These are phyloP conservation scores for Fraxinus paxiana DNA, from an alignment of 305 asterid species.

Conservation along the genomic window DNA sequence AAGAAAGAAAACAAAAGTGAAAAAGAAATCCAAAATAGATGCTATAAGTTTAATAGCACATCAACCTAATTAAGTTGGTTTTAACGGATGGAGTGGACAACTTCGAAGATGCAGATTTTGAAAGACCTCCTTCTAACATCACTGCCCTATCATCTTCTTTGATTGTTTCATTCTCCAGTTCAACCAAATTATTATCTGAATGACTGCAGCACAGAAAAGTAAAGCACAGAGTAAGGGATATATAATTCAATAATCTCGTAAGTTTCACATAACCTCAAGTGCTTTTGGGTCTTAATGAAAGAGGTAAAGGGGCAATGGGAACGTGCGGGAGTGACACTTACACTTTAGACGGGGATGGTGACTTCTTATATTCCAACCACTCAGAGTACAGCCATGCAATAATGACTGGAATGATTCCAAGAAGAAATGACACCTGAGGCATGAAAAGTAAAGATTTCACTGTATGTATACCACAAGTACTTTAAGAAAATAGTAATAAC, in stretches of 20 bases:
- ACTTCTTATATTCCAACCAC: slow-evolving; percentile 68
- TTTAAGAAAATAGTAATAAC: slow-evolving; percentile 2
- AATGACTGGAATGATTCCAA: slow-evolving; percentile 71
- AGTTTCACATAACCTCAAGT: not conserved
- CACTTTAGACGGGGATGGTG: slow-evolving; percentile 62
- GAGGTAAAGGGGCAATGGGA: not conserved
- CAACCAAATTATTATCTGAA: slow-evolving; percentile 73
- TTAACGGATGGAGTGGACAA: slow-evolving; percentile 46
- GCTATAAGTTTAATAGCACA: slow-evolving; percentile 10
- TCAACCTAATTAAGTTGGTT: slow-evolving; percentile 65
- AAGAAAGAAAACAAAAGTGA: slow-evolving; percentile 8
- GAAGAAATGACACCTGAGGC: slow-evolving; percentile 80
- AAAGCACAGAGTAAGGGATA: slow-evolving; percentile 15
- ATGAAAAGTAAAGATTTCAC: slow-evolving; percentile 20
- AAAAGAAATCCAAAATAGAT: not conserved
- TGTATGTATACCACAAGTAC: slow-evolving; percentile 6
- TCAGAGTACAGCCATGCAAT: slow-evolving; percentile 82
- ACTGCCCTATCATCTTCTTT: slow-evolving; percentile 76
- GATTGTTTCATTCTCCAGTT: slow-evolving; percentile 50
- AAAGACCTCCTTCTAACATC: slow-evolving; percentile 75
- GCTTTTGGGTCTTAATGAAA: not conserved
- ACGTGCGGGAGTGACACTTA: slow-evolving; percentile 32
- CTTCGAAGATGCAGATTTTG: slow-evolving; percentile 62
- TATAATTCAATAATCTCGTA: not conserved
- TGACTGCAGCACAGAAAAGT: slow-evolving; percentile 51